Evolutionary conservation across 495 filamentous ascomycete genomes (phyloP).

Genomic region (Trichoderma virens): DNA sequence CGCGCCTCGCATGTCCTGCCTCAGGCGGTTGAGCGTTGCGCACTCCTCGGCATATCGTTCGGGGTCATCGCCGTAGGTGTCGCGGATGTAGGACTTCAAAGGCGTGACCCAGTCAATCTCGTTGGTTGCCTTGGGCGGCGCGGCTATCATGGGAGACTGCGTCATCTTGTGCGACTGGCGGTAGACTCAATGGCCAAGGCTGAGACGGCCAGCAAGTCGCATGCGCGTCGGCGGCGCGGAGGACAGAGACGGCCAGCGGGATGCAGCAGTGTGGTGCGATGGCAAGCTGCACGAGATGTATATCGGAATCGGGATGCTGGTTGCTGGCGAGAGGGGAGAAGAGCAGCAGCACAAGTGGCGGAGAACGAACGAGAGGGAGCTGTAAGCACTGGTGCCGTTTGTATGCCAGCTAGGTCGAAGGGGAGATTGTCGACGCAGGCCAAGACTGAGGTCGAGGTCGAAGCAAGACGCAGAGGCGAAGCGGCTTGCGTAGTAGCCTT

Average conservation of each 20-base stretch:
- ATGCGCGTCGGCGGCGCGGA: conserved; percentile 13
- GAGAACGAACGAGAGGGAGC: neutral
- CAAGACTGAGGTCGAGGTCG: neutral
- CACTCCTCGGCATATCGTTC: conserved; percentile 93
- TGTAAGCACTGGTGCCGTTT: neutral
- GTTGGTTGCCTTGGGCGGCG: conserved; percentile 94
- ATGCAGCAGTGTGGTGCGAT: neutral
- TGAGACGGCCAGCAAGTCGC: conserved; percentile 5
- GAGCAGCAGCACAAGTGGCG: too few species aligned
- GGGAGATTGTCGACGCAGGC: neutral
- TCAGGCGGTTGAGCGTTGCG: conserved; percentile 86
- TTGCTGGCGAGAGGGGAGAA: neutral
- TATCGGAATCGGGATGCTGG: neutral
- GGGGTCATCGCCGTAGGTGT: conserved; percentile 92
- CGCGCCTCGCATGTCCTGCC: conserved; percentile 97
- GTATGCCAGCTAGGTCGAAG: neutral
- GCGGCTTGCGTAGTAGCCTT: neutral
- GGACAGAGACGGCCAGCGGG: conserved; percentile 4
- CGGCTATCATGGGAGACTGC: conserved; percentile 85
- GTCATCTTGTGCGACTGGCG: conserved; percentile 39
- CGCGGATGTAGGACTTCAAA: conserved; percentile 86
- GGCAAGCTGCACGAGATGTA: conserved; percentile 1
- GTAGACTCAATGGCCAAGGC: neutral
- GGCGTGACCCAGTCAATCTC: conserved; percentile 98
- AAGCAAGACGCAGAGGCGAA: neutral